Percentiles rank a stretch among this genome's conserved stretches.
Conservation (phyloP, 768 basidiomycete genomes). For the Termitomyces heimii region DNA sequence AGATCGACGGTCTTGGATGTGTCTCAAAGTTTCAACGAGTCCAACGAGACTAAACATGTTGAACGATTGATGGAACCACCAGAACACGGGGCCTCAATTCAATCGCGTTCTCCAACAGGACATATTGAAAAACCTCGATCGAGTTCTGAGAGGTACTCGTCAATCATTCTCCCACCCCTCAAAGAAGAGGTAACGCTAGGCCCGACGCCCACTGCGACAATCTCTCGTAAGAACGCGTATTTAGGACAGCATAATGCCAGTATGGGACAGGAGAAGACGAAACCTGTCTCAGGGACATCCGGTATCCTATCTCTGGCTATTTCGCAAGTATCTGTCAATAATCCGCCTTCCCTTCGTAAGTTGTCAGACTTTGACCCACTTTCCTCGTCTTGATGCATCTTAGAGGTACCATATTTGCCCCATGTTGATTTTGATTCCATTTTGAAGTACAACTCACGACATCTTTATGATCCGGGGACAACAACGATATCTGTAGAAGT, state of each 20-base stretch:
- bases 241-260: background rate
- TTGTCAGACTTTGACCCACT: background rate
- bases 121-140: conserved; percentile 56
- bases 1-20: conserved; percentile 77
- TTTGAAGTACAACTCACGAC: conserved; percentile 21
- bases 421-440: conserved; percentile 41
- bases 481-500: conserved; percentile 72
- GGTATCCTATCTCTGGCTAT: conserved; percentile 1
- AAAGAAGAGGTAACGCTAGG: conserved; percentile 62
- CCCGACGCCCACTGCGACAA: conserved; percentile 46
- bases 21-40: conserved; percentile 51
- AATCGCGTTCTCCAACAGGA: conserved; percentile 16
- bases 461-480: conserved; percentile 22
- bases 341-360: background rate
- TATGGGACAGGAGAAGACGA: background rate
- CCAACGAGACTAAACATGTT: background rate
- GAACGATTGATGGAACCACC: background rate
- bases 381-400: background rate
- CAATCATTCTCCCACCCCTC: conserved; percentile 56
- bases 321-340: background rate
- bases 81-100: background rate
- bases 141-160: conserved; percentile 62
- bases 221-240: conserved; percentile 29
- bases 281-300: background rate
- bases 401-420: conserved; percentile 40